These are phyloP conservation scores for Yamadazyma diospyri DNA, from an alignment of 1,139 yeast genomes.

Conservation along the genomic window DNA sequence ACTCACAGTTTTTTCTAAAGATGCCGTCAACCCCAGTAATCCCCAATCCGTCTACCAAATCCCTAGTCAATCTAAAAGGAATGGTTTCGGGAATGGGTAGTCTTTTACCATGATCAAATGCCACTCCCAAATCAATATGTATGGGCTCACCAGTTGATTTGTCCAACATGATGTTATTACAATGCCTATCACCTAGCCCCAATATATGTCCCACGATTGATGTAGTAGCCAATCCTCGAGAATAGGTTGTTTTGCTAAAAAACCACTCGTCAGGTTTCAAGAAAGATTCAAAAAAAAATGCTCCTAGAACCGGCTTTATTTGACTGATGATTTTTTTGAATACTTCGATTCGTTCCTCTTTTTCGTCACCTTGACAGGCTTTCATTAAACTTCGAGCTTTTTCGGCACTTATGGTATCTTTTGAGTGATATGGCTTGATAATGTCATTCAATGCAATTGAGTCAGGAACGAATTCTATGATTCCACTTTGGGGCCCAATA, in stretches of 20 bases:
- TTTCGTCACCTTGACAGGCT: slow-evolving; percentile 46
- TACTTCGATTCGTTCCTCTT: slow-evolving; percentile 43
- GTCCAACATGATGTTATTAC: slow-evolving; percentile 86
- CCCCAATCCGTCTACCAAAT: slow-evolving; percentile 91
- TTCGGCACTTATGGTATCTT: slow-evolving; percentile 42
- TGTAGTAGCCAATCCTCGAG: slow-evolving; percentile 77
- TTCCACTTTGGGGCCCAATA: slow-evolving; percentile 81
- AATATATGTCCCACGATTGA: slow-evolving; percentile 84
- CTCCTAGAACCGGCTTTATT: slow-evolving; percentile 64
- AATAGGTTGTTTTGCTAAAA: slow-evolving; percentile 57
- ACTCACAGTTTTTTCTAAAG: slow-evolving; percentile 69
- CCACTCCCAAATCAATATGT: slow-evolving; percentile 94
- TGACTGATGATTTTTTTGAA: slow-evolving; percentile 49
- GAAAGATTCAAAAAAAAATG: slow-evolving; percentile 71
- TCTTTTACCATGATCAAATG: slow-evolving; percentile 87
- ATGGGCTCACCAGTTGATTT: slow-evolving; percentile 80
- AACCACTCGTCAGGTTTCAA: slow-evolving; percentile 73
- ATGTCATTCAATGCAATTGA: slow-evolving; percentile 72
- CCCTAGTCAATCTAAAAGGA: slow-evolving; percentile 89
- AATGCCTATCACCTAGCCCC: slow-evolving; percentile 94
- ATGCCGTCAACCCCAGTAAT: slow-evolving; percentile 75
- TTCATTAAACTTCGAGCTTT: slow-evolving; percentile 69
- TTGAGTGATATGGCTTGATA: slow-evolving; percentile 55
- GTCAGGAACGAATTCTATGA: slow-evolving; percentile 84
- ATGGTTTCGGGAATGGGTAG: slow-evolving; percentile 89